Evolutionary conservation across 1,284 basidiomycete genomes (phyloP).

Genomic region (Cryptococcus depauperatus): DNA sequence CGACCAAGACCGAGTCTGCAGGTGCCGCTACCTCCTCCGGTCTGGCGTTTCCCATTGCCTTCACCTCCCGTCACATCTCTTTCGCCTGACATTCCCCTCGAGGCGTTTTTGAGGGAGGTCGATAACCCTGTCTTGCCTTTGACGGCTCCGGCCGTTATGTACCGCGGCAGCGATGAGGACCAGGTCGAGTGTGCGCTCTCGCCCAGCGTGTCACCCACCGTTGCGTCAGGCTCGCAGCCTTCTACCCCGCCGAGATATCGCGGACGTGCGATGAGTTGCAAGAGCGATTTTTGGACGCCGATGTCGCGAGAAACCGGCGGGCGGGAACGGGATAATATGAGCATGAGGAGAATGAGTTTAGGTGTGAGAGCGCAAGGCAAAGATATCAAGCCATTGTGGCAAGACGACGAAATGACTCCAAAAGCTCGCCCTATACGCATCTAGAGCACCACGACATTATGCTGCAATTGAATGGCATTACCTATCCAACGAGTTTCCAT

Average conservation of each 20-base stretch:
- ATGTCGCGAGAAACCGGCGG: too few species aligned
- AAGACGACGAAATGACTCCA: too few species aligned
- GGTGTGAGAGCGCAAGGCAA: too few species aligned
- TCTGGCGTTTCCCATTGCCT: conserved; percentile 29
- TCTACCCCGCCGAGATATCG: conserved; percentile 10
- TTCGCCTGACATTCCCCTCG: conserved; percentile 27
- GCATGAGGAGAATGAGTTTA: too few species aligned
- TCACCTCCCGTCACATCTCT: conserved; percentile 29
- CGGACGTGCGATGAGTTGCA: too few species aligned
- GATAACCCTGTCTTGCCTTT: conserved; percentile 10
- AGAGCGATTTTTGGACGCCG: too few species aligned
- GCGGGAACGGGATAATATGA: too few species aligned
- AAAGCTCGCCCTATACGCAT: too few species aligned
- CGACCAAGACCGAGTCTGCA: conserved; percentile 5
- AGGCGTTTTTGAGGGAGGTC: conserved; percentile 20
- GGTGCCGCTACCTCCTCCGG: conserved; percentile 15
- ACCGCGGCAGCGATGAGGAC: background rate
- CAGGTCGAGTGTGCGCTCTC: conserved; percentile 13
- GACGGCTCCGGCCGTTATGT: background rate
- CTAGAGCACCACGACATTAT: too few species aligned
- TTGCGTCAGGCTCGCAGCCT: conserved; percentile 2
- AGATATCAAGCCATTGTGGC: too few species aligned
- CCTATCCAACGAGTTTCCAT: too few species aligned
- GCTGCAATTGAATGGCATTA: too few species aligned
- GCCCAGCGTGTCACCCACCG: conserved; percentile 8